Percentiles rank a stretch among this genome's conserved stretches.
These are phyloP conservation scores for Tulasnella sp. DNA, from an alignment of 768 basidiomycete species.

Conservation along the genomic window DNA sequence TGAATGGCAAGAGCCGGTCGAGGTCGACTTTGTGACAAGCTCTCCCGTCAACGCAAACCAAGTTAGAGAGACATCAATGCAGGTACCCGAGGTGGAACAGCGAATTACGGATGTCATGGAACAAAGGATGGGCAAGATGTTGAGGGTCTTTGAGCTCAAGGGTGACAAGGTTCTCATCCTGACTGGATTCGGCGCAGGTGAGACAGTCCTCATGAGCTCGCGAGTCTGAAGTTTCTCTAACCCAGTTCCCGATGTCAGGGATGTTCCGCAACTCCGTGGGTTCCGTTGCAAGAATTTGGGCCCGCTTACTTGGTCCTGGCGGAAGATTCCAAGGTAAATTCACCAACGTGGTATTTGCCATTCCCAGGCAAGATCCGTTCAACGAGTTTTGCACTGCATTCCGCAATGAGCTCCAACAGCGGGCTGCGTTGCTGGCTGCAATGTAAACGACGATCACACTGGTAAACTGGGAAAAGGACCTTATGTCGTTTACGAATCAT, in stretches of 20 bases:
- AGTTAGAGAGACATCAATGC: constrained; percentile 36
- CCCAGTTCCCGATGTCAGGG: constrained; percentile 37
- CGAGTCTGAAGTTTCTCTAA: background rate
- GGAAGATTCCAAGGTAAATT: constrained; percentile 55
- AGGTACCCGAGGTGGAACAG: constrained; percentile 33
- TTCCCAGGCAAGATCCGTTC: constrained; percentile 51
- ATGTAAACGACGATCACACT: background rate
- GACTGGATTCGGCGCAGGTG: constrained; percentile 64
- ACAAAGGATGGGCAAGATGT: constrained; percentile 65
- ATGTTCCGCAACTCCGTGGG: constrained; percentile 64
- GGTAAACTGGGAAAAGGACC: background rate
- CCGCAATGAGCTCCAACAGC: constrained; percentile 24
- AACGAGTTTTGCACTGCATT: constrained; percentile 43
- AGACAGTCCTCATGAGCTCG: background rate
- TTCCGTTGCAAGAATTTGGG: constrained; percentile 61
- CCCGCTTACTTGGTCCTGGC: constrained; percentile 50
- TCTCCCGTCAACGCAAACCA: constrained; percentile 70
- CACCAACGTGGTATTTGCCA: constrained; percentile 63
- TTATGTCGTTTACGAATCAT: background rate
- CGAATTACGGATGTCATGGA: constrained; percentile 56
- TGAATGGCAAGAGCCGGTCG: constrained; percentile 51
- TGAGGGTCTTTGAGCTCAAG: constrained; percentile 60
- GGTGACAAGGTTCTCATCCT: constrained; percentile 63
- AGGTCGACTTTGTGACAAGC: constrained; percentile 63
- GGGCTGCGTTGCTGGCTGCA: background rate